Evolutionary conservation across 179 eudicot genomes (phyloP).

Genomic region (Heliamphora pulchella): DNA sequence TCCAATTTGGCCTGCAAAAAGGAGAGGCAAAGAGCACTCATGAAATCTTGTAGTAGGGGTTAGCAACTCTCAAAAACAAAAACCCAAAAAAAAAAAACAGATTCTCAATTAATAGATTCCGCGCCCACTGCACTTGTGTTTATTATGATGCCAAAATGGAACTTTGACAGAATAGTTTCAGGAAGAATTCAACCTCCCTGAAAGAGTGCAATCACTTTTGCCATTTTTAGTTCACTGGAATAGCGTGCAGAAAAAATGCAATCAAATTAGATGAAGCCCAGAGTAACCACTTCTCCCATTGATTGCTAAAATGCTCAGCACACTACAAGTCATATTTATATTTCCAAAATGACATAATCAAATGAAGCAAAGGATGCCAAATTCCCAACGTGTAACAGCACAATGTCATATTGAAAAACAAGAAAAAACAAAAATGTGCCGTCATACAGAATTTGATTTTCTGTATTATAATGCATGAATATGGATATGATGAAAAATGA

Average conservation of each 20-base stretch:
- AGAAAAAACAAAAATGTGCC: neutral
- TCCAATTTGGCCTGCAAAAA: constrained; percentile 46
- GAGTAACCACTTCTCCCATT: neutral
- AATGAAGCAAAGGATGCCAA: neutral
- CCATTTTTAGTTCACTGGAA: neutral
- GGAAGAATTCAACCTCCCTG: neutral
- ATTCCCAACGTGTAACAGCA: neutral
- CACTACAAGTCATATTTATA: neutral
- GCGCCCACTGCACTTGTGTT: neutral
- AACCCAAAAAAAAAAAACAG: too few species aligned
- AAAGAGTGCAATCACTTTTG: neutral
- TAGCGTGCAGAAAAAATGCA: neutral
- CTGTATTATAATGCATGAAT: neutral
- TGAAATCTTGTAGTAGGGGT: neutral
- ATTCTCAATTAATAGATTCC: neutral
- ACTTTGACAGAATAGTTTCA: neutral
- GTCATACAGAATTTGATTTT: constrained; percentile 1
- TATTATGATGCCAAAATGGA: neutral
- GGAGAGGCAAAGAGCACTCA: neutral
- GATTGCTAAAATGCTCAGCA: neutral
- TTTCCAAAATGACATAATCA: neutral
- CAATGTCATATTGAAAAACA: neutral
- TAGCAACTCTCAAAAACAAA: neutral
- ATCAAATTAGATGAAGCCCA: neutral
- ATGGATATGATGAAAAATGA: neutral